Evolutionary conservation across 2,329 filamentous ascomycete genomes (phyloP).

Genomic region (Colletotrichum coccodes): DNA sequence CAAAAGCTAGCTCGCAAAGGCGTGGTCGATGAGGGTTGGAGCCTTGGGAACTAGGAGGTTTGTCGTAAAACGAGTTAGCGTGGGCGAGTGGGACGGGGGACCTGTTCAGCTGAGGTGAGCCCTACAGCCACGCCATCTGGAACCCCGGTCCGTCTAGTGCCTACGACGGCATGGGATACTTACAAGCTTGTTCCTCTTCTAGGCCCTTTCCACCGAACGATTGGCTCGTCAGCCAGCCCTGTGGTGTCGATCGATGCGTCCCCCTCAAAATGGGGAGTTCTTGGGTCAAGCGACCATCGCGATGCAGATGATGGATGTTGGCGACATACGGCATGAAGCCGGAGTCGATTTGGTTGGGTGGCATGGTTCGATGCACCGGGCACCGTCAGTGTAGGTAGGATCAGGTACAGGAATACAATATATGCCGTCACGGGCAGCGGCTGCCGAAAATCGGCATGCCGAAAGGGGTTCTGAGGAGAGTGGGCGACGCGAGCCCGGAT

Average conservation of each 20-base stretch:
- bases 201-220: slow-evolving; percentile 35
- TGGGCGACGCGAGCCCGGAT: background rate
- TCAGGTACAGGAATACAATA: background rate
- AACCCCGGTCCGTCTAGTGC: slow-evolving; percentile 36
- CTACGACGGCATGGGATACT: slow-evolving; percentile 13
- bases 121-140: slow-evolving; percentile 41
- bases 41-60: slow-evolving; percentile 7
- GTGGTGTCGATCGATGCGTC: slow-evolving; percentile 31
- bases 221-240: slow-evolving; percentile 39
- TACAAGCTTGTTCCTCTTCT: slow-evolving; percentile 42
- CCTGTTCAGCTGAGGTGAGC: slow-evolving; percentile 52
- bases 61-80: slow-evolving; percentile 42
- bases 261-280: background rate
- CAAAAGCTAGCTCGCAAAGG: slow-evolving; percentile 14
- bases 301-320: slow-evolving; percentile 4
- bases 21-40: background rate
- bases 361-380: background rate
- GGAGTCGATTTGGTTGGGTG: background rate
- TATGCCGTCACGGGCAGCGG: background rate
- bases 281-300: background rate
- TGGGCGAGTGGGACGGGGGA: slow-evolving; percentile 42
- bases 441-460: slow-evolving; percentile 17
- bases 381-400: background rate
- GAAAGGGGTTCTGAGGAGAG: slow-evolving; percentile 4
- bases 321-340: background rate